Evolutionary conservation across 306 rosid species (phyloP).

Genomic region (Biancaea sappan): DNA sequence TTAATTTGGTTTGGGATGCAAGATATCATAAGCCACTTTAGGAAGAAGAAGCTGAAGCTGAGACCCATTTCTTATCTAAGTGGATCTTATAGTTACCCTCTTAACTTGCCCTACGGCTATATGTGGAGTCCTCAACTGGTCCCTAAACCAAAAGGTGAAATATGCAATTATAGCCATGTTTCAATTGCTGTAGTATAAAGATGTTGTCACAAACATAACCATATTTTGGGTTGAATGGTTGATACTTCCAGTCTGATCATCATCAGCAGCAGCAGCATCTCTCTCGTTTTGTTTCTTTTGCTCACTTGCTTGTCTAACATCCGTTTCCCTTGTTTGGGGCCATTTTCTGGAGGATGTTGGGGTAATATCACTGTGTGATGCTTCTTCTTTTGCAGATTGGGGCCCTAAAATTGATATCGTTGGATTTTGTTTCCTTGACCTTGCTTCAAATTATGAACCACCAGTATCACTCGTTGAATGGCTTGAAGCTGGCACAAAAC

Average conservation of each 20-base stretch:
- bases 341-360: not conserved
- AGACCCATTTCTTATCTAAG: constrained; percentile 77
- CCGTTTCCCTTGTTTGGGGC: constrained; percentile 21
- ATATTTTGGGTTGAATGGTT: constrained; percentile 8
- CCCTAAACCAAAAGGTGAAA: constrained; percentile 91
- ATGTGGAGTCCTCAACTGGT: constrained; percentile 98
- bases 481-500: constrained; percentile 74
- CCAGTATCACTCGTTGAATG: constrained; percentile 69
- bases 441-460: constrained; percentile 87
- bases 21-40: constrained; percentile 79
- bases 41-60: constrained; percentile 81
- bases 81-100: constrained; percentile 61
- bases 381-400: constrained; percentile 77
- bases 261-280: constrained; percentile 20
- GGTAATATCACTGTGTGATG: constrained; percentile 25
- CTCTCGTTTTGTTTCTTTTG: not conserved
- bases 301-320: constrained; percentile 8
- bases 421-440: constrained; percentile 98
- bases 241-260: constrained; percentile 9
- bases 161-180: constrained; percentile 6
- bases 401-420: constrained; percentile 86
- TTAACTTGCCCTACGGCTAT: constrained; percentile 75
- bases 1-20: constrained; percentile 94
- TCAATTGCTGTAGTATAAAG: not conserved
- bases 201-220: not conserved